Evolutionary conservation across 2,329 filamentous ascomycete species (phyloP).

Genomic region (Paraphoma sp.): DNA sequence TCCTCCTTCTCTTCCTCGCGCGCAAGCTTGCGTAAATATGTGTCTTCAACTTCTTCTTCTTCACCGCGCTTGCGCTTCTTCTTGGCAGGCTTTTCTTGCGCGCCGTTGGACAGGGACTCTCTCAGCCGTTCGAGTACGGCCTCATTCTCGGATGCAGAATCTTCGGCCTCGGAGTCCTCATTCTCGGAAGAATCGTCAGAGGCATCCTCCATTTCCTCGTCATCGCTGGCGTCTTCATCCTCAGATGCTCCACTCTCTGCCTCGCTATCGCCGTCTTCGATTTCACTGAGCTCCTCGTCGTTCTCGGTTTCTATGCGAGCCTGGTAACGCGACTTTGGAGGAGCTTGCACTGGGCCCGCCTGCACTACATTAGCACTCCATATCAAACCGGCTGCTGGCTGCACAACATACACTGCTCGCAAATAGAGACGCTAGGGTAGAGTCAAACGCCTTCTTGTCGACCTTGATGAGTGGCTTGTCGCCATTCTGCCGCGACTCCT

Average conservation of each 20-base stretch:
- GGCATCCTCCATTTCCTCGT: slow-evolving; percentile 42
- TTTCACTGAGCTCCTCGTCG: slow-evolving; percentile 48
- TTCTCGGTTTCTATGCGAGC: slow-evolving; percentile 18
- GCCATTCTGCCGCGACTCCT: slow-evolving; percentile 15
- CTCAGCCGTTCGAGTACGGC: slow-evolving; percentile 31
- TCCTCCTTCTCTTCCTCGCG: slow-evolving; percentile 53
- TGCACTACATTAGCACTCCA: slow-evolving; percentile 24
- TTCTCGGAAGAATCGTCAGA: slow-evolving; percentile 19
- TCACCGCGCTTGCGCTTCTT: slow-evolving; percentile 60
- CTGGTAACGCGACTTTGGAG: slow-evolving; percentile 50
- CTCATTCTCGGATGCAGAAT: slow-evolving; percentile 31
- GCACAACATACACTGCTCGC: slow-evolving; percentile 47
- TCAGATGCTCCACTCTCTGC: slow-evolving; percentile 47
- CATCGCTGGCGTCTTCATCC: slow-evolving; percentile 29
- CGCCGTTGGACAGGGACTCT: slow-evolving; percentile 34
- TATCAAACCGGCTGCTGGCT: not conserved
- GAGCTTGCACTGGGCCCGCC: slow-evolving; percentile 47
- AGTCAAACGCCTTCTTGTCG: slow-evolving; percentile 50
- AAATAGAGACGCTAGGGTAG: slow-evolving; percentile 56
- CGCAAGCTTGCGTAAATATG: slow-evolving; percentile 71
- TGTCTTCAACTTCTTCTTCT: slow-evolving; percentile 72
- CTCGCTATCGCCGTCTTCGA: slow-evolving; percentile 62
- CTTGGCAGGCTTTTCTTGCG: slow-evolving; percentile 38
- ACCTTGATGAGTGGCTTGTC: slow-evolving; percentile 29
- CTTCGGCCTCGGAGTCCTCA: slow-evolving; percentile 23